Percentiles rank a stretch among this genome's conserved stretches.
These are phyloP conservation scores for Dictyostelium intermedium DNA, from an alignment of 78 protist species.

Conservation along the genomic window DNA sequence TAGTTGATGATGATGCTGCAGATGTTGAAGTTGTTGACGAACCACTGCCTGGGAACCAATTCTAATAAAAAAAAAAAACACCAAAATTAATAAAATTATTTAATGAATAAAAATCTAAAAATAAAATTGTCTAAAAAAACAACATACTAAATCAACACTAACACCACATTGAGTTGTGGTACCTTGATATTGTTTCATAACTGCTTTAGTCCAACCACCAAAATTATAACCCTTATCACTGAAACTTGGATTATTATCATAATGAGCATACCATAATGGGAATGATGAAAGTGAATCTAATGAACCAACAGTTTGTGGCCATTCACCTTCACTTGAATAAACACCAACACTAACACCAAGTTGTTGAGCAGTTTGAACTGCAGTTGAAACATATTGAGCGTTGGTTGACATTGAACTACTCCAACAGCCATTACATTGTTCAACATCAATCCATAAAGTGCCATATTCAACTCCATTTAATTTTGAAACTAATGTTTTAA, in stretches of 20 bases:
- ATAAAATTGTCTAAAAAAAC: neutral
- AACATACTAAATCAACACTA: conserved; percentile 16
- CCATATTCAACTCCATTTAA: neutral
- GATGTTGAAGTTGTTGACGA: neutral
- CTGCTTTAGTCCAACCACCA: conserved; percentile 52
- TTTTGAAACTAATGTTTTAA: conserved; percentile 5
- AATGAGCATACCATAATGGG: conserved; percentile 71
- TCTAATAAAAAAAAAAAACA: neutral
- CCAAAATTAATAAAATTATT: neutral
- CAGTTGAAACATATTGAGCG: conserved; percentile 7
- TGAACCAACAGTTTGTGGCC: conserved; percentile 48
- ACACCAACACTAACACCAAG: conserved; percentile 50
- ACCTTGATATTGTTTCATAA: conserved; percentile 42
- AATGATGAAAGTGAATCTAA: neutral
- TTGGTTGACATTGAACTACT: neutral
- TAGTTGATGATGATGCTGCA: neutral
- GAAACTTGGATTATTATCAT: conserved; percentile 33
- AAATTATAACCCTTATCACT: conserved; percentile 26
- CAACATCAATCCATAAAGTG: conserved; percentile 51
- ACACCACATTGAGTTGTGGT: conserved; percentile 18
- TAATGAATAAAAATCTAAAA: neutral
- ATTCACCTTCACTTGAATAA: conserved; percentile 48
- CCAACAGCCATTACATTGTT: conserved; percentile 71
- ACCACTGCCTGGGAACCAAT: neutral
- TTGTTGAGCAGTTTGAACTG: conserved; percentile 12